Base-by-base conservation (phyloP, 805 yeast species). In the Clavispora phyllophila region DNA sequence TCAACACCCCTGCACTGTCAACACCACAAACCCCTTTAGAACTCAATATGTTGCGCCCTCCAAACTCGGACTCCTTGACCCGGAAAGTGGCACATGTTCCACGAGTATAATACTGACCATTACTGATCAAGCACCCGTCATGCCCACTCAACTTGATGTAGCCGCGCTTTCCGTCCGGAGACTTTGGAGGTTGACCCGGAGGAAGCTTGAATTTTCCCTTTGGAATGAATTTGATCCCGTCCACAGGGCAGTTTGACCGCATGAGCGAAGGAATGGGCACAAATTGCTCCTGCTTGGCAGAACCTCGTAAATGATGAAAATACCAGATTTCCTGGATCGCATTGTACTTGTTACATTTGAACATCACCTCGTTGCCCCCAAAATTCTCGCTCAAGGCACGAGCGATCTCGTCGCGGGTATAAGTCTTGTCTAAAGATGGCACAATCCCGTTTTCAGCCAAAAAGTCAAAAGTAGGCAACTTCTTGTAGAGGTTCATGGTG, bases 1-100 rank as follows among this genome's bases (percentile, higher is more conserved):
- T 39, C 18, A 53, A 40, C 10, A 46, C 45, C 8, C 51, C 53
- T 6, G 28, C n/a, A 2, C 19, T 44, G 31, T 42, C 36, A 17
- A 53, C 26, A 2, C 80, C 82, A 66, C 97, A 90, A 46, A 69
- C 76, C 0, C 97, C 97, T 53, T 76, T 79, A 31, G 87, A 78
- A 1, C 93, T 76, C 46, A 72, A 72, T 36, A 90, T 56, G 44
- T 79, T 75, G 54, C 78, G 76, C n/a, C 93, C 93, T 3, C 93
- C 93, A 61, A 79, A 79, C 26, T 76, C 75, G 25, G 84, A 78
- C 41, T 79, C 73, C 13, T 45, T 40, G 20, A 85, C 53, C 20
- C 72, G 72, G 64, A 73, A 90, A 5, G 84, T 79, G 4, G 96
- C 98, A 62, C 97, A 91, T 0, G 93, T 79, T 1, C 96, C 96